Evolutionary conservation across 2,329 filamentous ascomycete genomes (phyloP).

Genomic region (Pyrenophora tritici-repentis): DNA sequence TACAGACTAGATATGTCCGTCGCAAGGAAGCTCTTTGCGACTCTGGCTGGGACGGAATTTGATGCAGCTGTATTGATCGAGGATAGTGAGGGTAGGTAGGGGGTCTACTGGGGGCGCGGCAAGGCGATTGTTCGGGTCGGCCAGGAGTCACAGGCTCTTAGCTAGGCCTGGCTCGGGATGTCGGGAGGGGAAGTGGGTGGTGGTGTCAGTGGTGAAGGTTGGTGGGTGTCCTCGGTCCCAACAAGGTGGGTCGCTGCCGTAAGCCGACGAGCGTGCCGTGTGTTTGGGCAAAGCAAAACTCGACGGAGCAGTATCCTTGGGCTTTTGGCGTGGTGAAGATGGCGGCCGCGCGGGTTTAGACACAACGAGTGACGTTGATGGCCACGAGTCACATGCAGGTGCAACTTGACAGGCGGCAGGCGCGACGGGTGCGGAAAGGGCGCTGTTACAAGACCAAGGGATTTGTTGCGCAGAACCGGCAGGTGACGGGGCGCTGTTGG

Average conservation of each 20-base stretch:
- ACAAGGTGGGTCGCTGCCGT: slow-evolving; percentile 34
- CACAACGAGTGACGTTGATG: slow-evolving; percentile 37
- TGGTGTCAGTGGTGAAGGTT: slow-evolving; percentile 28
- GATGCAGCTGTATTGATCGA: no score
- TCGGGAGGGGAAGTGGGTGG: slow-evolving; percentile 22
- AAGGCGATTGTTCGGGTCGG: not conserved
- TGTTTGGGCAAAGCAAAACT: not conserved
- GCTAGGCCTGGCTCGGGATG: slow-evolving; percentile 11
- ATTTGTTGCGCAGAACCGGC: slow-evolving; percentile 1
- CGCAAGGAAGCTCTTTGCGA: not conserved
- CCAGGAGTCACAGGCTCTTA: slow-evolving; percentile 6
- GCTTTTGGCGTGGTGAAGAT: not conserved
- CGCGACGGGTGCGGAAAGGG: slow-evolving; percentile 19
- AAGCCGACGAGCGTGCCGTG: slow-evolving; percentile 32
- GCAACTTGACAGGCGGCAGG: slow-evolving; percentile 27
- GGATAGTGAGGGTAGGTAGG: not conserved
- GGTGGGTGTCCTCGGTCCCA: slow-evolving; percentile 34
- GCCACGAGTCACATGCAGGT: slow-evolving; percentile 33
- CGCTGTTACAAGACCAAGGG: slow-evolving; percentile 7
- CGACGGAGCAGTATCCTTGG: not conserved
- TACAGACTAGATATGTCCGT: slow-evolving; percentile 14
- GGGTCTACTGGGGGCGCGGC: not conserved
- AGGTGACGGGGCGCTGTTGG: slow-evolving; percentile 6
- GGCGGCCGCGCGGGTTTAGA: slow-evolving; percentile 19
- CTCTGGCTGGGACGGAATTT: not conserved